Conservation (phyloP, 352 stramenopile species). For the Salisapilia sapeloensis region DNA sequence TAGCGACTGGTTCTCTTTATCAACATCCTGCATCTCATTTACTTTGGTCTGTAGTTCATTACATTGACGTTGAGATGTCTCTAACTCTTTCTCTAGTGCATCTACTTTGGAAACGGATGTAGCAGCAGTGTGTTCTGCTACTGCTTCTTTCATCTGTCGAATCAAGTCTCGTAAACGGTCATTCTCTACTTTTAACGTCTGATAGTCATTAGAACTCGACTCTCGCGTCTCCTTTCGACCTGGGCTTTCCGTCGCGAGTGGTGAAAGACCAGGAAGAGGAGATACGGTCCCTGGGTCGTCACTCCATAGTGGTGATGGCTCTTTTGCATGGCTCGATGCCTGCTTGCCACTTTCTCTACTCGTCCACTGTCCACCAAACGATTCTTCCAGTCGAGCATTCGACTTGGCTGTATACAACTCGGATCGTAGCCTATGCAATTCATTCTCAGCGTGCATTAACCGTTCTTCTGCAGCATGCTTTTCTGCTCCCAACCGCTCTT, state of each 20-base stretch:
- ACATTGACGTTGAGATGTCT: too few relatives aligned
- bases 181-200: too few relatives aligned
- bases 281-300: constrained; percentile 44
- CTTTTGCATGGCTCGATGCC: constrained; percentile 2
- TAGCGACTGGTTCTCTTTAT: too few relatives aligned
- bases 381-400: constrained; percentile 20
- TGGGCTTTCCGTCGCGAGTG: constrained; percentile 27
- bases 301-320: constrained; percentile 41
- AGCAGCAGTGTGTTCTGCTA: constrained; percentile 9
- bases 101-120: background rate
- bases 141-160: constrained; percentile 53
- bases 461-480: constrained; percentile 42
- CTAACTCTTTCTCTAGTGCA: background rate
- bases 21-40: too few relatives aligned
- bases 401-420: constrained; percentile 29
- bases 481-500: constrained; percentile 29
- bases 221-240: too few relatives aligned
- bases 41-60: too few relatives aligned
- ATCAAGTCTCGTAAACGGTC: constrained; percentile 44
- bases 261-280: constrained; percentile 24
- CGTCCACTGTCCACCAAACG: constrained; percentile 21
- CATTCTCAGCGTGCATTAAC: constrained; percentile 37
- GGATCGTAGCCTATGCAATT: constrained; percentile 27
- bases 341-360: constrained; percentile 3
- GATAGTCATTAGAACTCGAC: too few relatives aligned